Evolutionary conservation across 768 basidiomycete species (phyloP).

Genomic region (Clitopilus passeckerianus): DNA sequence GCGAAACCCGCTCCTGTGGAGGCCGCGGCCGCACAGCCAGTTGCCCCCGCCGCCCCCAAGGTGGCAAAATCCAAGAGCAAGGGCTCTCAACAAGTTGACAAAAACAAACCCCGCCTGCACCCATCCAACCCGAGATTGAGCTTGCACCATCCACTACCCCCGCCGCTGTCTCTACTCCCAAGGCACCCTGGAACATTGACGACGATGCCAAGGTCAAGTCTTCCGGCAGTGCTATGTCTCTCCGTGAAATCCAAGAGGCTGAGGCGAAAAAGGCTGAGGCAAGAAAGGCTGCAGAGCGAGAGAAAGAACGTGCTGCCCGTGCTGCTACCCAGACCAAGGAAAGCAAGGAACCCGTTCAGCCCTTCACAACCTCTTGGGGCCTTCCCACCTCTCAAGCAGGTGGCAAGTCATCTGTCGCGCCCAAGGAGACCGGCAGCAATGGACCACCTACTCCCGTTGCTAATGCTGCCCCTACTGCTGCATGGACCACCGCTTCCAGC

Average conservation of each 20-base stretch:
- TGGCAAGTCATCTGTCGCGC: constrained; percentile 25
- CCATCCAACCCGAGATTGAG: constrained; percentile 1
- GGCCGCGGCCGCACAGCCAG: neutral
- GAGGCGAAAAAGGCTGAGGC: constrained; percentile 80
- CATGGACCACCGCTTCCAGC: constrained; percentile 69
- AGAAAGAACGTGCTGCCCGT: constrained; percentile 59
- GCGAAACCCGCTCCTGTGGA: neutral
- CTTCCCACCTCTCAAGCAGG: constrained; percentile 81
- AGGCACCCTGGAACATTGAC: constrained; percentile 64
- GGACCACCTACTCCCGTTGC: constrained; percentile 21
- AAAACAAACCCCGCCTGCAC: neutral
- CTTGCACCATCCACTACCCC: neutral
- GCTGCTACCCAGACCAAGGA: constrained; percentile 27
- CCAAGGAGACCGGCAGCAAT: constrained; percentile 35
- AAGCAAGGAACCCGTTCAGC: constrained; percentile 50
- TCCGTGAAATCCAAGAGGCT: constrained; percentile 94
- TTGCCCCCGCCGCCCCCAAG: neutral
- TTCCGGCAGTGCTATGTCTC: constrained; percentile 46
- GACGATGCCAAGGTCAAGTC: constrained; percentile 54
- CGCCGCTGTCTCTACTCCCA: constrained; percentile 17
- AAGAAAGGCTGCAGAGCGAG: constrained; percentile 69
- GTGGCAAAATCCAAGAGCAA: constrained; percentile 14
- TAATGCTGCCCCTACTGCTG: constrained; percentile 22
- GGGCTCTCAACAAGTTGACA: constrained; percentile 8
- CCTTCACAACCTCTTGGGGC: constrained; percentile 78